Evolutionary conservation across 495 filamentous ascomycete genomes (phyloP).

Genomic region (Aspergillus avenaceus): DNA sequence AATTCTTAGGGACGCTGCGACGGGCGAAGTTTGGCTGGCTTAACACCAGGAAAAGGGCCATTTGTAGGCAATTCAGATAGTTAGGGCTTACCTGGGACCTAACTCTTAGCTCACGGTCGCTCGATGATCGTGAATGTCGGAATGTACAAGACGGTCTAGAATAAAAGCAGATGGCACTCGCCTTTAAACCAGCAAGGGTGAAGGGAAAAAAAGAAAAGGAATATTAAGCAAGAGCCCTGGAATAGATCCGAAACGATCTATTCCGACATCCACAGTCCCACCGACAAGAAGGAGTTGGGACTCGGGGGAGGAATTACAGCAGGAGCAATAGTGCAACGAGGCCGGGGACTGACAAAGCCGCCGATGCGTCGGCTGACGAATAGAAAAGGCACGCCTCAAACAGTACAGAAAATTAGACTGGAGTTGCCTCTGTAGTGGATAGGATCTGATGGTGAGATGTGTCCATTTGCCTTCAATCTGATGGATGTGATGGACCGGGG

Average conservation of each 20-base stretch:
- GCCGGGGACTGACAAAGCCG: slow-evolving; percentile 9
- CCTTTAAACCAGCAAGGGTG: slow-evolving; percentile 3
- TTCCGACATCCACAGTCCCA: slow-evolving; percentile 10
- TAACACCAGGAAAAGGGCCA: no score
- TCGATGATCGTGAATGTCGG: not conserved
- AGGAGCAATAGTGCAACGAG: slow-evolving; percentile 15
- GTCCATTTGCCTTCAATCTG: slow-evolving; percentile 15
- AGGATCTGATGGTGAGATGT: slow-evolving; percentile 11
- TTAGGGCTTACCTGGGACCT: not conserved
- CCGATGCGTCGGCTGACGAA: slow-evolving; percentile 18
- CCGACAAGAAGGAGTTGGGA: not conserved
- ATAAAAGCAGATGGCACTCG: not conserved
- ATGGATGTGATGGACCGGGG: slow-evolving; percentile 8
- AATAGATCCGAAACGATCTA: slow-evolving; percentile 8
- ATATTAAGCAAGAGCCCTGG: not conserved
- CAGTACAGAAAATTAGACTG: slow-evolving; percentile 5
- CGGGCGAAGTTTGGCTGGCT: no score
- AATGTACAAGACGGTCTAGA: not conserved
- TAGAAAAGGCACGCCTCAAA: slow-evolving; percentile 10
- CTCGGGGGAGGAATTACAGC: not conserved
- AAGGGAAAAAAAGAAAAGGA: not conserved
- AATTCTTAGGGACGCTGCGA: not conserved
- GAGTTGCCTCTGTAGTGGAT: slow-evolving; percentile 1
- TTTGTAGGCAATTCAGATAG: no score
- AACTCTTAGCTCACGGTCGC: not conserved